Base-by-base conservation (phyloP, 2,329 filamentous ascomycete genomes). In the Colletotrichum coccodes region DNA sequence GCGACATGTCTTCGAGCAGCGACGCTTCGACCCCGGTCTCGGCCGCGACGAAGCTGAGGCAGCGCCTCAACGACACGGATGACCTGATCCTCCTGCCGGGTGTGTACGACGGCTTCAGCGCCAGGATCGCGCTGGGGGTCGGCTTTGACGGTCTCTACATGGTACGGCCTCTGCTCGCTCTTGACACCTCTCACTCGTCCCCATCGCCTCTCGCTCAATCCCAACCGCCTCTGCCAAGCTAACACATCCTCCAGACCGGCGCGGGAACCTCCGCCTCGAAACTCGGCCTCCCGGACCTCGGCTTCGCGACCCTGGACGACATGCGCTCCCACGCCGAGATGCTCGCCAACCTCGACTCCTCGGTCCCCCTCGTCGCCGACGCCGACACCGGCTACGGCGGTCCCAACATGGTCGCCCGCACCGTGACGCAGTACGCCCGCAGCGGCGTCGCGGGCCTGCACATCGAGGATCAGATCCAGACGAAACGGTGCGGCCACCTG, bases 81-180 rank as follows among this genome's bases (percentile, higher is more conserved):
- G 78, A 81, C 54, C 79, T 86, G 50, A 73, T 92, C 44, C 83
- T 91, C 3, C 89, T 86, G 59, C 90, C 90, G 0, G 90, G 90
- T 36, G 90, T 92, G 3, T 91, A 91, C 74, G 90, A 93, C 81
- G 90, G 90, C 14, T 85, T 91, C 62, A 89, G 88, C 2, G 89
- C 90, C 0, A 83, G 90, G 1, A 86, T 92, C 64, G 89, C 90
- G 1, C 81, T 91, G 26, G 80, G 84, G 47, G 82, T 87, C n/a
- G 90, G 89, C 6, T 91, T 91, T 68, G 86, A 91, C 53, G 86
- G 83, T 64, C 76, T 92, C 44, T 92, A 92, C 80, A 92, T 92
- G 90, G 89, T 90, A 79, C 50, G 81, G 68, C 11, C 2, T 23
- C 23, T 26, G 23, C 52, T 14, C 28, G 3, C 23, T 26, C 23